Evolutionary conservation across 352 stramenopile genomes (phyloP).

Genomic region (Pythium brassicae): DNA sequence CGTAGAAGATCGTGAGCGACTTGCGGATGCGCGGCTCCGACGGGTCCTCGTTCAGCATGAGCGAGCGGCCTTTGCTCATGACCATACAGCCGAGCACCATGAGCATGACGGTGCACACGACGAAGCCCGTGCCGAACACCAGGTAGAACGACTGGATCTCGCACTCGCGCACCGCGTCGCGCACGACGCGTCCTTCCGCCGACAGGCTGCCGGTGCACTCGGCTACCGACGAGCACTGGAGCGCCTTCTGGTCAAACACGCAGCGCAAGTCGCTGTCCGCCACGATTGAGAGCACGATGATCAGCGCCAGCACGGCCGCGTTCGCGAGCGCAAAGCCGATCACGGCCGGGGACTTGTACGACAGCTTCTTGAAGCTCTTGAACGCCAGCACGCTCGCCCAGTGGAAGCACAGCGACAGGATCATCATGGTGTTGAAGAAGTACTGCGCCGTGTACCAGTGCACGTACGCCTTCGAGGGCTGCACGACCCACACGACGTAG

Average conservation of each 20-base stretch:
- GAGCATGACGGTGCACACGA: slow-evolving; percentile 81
- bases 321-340: slow-evolving; percentile 68
- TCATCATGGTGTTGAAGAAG: slow-evolving; percentile 86
- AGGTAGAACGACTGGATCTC: slow-evolving; percentile 81
- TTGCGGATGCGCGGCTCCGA: slow-evolving; percentile 78
- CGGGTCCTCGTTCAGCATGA: slow-evolving; percentile 86
- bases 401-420: slow-evolving; percentile 86
- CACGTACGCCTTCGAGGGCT: slow-evolving; percentile 81
- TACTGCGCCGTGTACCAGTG: slow-evolving; percentile 85
- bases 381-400: slow-evolving; percentile 82
- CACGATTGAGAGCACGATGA: slow-evolving; percentile 53
- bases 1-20: slow-evolving; percentile 86
- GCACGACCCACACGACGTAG: slow-evolving; percentile 79
- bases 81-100: slow-evolving; percentile 86
- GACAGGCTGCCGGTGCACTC: slow-evolving; percentile 56
- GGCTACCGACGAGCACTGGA: slow-evolving; percentile 45
- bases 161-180: slow-evolving; percentile 63
- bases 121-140: slow-evolving; percentile 68
- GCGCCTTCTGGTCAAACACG: slow-evolving; percentile 62
- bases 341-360: slow-evolving; percentile 72
- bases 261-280: slow-evolving; percentile 59
- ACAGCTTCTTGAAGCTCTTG: slow-evolving; percentile 87
- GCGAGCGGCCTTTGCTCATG: slow-evolving; percentile 74
- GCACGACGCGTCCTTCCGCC: slow-evolving; percentile 62
- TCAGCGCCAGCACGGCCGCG: slow-evolving; percentile 54